Conservation (phyloP, 192 early-diverging fungal species). For the Coemansia sp. region DNA sequence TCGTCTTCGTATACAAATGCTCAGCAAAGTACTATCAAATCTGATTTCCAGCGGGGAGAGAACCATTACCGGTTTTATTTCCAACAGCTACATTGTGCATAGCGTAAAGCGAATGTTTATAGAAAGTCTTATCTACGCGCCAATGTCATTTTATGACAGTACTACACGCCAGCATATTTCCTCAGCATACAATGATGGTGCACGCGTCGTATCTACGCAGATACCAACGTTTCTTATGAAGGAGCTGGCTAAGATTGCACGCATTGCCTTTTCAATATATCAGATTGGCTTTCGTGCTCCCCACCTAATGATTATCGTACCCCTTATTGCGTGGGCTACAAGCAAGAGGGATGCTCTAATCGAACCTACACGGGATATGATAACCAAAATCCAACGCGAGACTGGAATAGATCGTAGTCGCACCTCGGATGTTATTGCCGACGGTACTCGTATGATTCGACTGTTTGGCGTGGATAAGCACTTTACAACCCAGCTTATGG, state of each 20-base stretch:
- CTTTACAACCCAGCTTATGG: constrained; percentile 58
- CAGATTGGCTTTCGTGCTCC: constrained; percentile 17
- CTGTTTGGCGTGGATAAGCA: constrained; percentile 58
- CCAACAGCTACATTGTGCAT: constrained; percentile 5
- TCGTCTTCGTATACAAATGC: constrained; percentile 20
- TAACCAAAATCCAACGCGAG: constrained; percentile 4
- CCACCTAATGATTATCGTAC: constrained; percentile 19
- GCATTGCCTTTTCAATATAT: constrained; percentile 20
- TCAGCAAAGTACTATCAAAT: not conserved
- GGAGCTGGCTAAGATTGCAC: constrained; percentile 9
- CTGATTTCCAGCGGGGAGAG: not conserved
- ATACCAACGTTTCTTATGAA: constrained; percentile 22
- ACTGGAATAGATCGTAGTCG: constrained; percentile 7
- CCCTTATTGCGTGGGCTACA: constrained; percentile 13
- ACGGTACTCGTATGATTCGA: constrained; percentile 68
- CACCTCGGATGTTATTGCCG: constrained; percentile 31
- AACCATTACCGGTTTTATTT: constrained; percentile 1
- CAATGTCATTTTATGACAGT: constrained; percentile 39
- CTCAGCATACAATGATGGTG: constrained; percentile 22
- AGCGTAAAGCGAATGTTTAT: constrained; percentile 26
- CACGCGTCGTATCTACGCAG: constrained; percentile 16
- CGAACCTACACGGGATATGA: not conserved
- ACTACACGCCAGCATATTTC: constrained; percentile 31
- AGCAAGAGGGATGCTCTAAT: constrained; percentile 1
- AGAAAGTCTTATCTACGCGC: constrained; percentile 26